Base-by-base conservation (phyloP, 164 flowering plant species). In the Taxillus chinensis region DNA sequence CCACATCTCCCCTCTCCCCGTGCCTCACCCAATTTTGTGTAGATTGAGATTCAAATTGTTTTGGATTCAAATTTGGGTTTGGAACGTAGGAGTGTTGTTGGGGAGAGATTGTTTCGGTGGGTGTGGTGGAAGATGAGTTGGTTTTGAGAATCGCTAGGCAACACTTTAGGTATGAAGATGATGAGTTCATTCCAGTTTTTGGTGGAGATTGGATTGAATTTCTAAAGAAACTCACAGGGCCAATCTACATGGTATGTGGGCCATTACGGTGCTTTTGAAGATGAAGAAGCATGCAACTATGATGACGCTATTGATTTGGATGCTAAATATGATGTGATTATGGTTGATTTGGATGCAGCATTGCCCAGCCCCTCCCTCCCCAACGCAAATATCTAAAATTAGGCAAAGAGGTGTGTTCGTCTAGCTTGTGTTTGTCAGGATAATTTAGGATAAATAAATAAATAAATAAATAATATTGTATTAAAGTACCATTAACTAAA, bases 331-430 rank as follows among this genome's bases (percentile, higher is more conserved):
- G 86, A 90, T 73, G 89, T 83, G 12, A 68, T 93, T 9, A 78
- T 86, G 90, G 86, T 90, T 62, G 98, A 93, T 78, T 70, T 93
- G 74, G 98, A 93, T 77, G 79, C 89, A n/a, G n/a, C n/a, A n/a
- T n/a, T n/a, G n/a, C n/a, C n/a, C n/a, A n/a, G n/a, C n/a, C n/a
- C n/a, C n/a, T n/a, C n/a, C n/a, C n/a, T n/a, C n/a, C n/a, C n/a
- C n/a, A n/a, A n/a, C n/a, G n/a, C n/a, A n/a, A n/a, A n/a, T n/a
- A n/a, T n/a, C n/a, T n/a, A n/a, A n/a, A n/a, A n/a, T n/a, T n/a
- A n/a, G n/a, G n/a, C n/a, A n/a, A n/a, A n/a, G n/a, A n/a, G n/a
- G n/a, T n/a, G n/a, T n/a, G n/a, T n/a, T n/a, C n/a, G n/a, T n/a
- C n/a, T n/a, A n/a, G n/a, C n/a, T n/a, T n/a, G n/a, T n/a, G n/a